Conservation (phyloP, 163 green algal species). For the Scenedesmus sp. region DNA sequence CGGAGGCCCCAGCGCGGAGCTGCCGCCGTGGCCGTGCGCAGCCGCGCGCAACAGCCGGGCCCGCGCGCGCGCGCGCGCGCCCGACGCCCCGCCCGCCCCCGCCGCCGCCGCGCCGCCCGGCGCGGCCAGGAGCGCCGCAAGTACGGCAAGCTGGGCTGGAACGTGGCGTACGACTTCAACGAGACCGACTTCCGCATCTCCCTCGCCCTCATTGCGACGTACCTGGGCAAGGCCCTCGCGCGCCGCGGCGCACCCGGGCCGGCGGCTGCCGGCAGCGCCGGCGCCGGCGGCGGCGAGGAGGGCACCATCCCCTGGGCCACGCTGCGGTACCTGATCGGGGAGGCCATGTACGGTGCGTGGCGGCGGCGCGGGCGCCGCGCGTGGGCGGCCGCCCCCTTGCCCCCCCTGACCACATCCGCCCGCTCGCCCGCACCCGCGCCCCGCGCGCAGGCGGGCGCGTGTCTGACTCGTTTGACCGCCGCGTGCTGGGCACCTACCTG, state of each 20-base stretch:
- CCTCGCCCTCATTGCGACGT: conserved; percentile 83
- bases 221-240: conserved; percentile 77
- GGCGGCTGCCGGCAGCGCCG: not conserved
- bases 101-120: too few species aligned
- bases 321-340: conserved; percentile 89
- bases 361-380: too few species aligned
- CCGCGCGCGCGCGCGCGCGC: too few species aligned
- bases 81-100: too few species aligned
- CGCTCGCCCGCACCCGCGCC: too few species aligned
- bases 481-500: conserved; percentile 89
- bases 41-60: too few species aligned
- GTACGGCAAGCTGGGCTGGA: conserved; percentile 92
- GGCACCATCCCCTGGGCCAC: conserved; percentile 86
- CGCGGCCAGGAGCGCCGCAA: conserved; percentile 59
- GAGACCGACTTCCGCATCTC: conserved; percentile 94
- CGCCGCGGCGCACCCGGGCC: too few species aligned
- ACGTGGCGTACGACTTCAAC: conserved; percentile 95
- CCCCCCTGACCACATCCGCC: too few species aligned
- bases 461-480: conserved; percentile 82
- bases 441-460: conserved; percentile 78
- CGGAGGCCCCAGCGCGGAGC: too few species aligned
- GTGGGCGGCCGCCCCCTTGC: too few species aligned
- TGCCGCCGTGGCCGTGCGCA: too few species aligned
- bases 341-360: conserved; percentile 58
- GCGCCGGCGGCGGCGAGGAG: conserved; percentile 44